Base-by-base conservation (phyloP, 306 rosid species). In the Prunus salicina region DNA sequence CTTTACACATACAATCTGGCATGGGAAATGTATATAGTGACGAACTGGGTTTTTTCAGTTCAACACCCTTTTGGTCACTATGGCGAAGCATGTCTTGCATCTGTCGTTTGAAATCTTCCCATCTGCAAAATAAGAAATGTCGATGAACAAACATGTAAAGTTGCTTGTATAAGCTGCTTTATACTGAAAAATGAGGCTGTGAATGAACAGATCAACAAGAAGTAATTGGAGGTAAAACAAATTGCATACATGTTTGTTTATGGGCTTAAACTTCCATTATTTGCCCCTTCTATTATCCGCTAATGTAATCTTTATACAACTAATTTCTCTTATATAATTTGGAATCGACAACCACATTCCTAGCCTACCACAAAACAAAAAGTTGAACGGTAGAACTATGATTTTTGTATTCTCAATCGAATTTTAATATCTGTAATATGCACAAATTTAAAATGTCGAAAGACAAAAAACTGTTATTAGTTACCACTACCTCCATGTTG, bases 1-100 rank as follows among this genome's bases (percentile, higher is more conserved):
- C 86, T 86, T 82, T 86, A 83, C 90, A 92, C 97, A 95, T 95
- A 83, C 98, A 94, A 85, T 94, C 98, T 25, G 98, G 98, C 96
- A 88, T 85, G 46, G 98, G 98, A 90, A 92, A 94, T 46, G 86
- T 94, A 69, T 89, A 94, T 14, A 95, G 86, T 49, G 97, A 92
- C 2, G 81, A 96, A 49, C 90, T 83, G 20, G 90, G 67, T 79
- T 92, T 95, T 77, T 89, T 92, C 86, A 90, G 41, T 81, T 95
- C 97, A 28, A 77, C 76, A 74, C 97, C 97, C 81, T 89, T 92
- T 72, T 79, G 83, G 81, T 95, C 97, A 64, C 91, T 95, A 72
- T 81, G 93, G 56, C 71, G 88, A 80, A 92, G 96, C 98, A 95
- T 92, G 67, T 88, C 97, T 73, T 76, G 90, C 93, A 88, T 84